Base-by-base conservation (phyloP, 148 eudicot genomes). In the Chenopodium berlandieri region DNA sequence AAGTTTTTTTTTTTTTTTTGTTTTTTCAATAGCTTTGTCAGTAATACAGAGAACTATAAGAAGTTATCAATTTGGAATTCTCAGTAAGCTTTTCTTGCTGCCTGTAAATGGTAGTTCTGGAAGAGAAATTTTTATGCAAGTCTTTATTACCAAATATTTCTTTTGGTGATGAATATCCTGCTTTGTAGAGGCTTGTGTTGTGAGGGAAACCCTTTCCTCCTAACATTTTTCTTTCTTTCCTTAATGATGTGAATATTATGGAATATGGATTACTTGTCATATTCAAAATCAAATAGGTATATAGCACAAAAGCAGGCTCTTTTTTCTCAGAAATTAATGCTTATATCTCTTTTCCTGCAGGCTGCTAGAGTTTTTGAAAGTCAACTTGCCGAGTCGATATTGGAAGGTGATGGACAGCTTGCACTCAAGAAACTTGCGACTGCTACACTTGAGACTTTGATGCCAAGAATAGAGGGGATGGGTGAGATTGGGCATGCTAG, bases 341-440 rank as follows among this genome's bases (percentile, higher is more conserved):
- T 78, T 64, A 9, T 58, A 2, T 13, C 19, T 73, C 31, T 70
- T 34, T 63, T 32, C 66, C 32, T 75, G 66, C 85, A 97, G 99
- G 99, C 99, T 81, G 99, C 99, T 84, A 88, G 99, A 88, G 98
- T 97, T 74, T 97, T 97, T 83, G 98, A 94, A 85, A 94, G 97
- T 84, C 95, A 97, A 84, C 81, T 97, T 79, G 99, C 99, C 63
- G 97, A 97, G 88, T 97, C 99, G 64, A 97, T 97, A 74, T 85
- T 97, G 79, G 98, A 94, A 90, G 94, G 99, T 68, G 91, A 94
- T 83, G 99, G 99, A 50, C 99, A 97, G 85, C 98, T 97, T 85
- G 99, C 99, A 81, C 91, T 97, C 77, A 91, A 97, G 90, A 97
- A 97, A 90, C 99, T 97, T 79, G 99, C 99, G 9, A 94, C 99